Conservation (phyloP, 305 asterid genomes). For the Fraxinus baroniana region DNA sequence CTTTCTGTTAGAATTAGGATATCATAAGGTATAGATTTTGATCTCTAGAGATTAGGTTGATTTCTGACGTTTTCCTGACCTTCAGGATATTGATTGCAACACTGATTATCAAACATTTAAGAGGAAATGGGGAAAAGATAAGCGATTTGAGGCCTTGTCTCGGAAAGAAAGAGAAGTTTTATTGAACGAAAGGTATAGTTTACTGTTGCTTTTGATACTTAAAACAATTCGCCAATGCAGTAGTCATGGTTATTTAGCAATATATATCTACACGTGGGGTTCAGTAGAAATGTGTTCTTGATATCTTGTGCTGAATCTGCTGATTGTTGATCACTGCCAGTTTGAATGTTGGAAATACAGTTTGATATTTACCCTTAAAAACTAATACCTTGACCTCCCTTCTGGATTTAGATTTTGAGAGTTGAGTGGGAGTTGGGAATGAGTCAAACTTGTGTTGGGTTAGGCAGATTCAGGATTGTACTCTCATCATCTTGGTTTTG, state of each 20-base stretch:
- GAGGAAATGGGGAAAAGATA: conserved; percentile 91
- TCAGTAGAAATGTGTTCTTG: background rate
- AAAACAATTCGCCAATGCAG: background rate
- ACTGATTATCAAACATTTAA: conserved; percentile 80
- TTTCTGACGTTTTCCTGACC: conserved; percentile 14
- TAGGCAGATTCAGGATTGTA: background rate
- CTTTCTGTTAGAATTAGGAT: conserved; percentile 47
- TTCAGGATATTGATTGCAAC: conserved; percentile 79
- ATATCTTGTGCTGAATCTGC: background rate
- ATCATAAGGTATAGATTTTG: conserved; percentile 22
- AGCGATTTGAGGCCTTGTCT: conserved; percentile 78
- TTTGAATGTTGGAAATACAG: conserved; percentile 9
- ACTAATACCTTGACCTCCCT: conserved; percentile 4
- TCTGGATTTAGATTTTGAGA: conserved; percentile 7
- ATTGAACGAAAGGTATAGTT: conserved; percentile 86
- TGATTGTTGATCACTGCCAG: conserved; percentile 1
- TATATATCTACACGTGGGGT: background rate
- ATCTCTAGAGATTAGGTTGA: conserved; percentile 22
- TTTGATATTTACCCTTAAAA: background rate
- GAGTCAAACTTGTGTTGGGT: conserved; percentile 1
- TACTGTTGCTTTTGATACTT: conserved; percentile 4
- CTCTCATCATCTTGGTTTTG: background rate
- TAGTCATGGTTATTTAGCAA: conserved; percentile 7
- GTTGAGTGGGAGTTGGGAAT: background rate
- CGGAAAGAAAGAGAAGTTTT: conserved; percentile 79